A percentile compares a stretch with the other conserved stretches of the same genome.
Evolutionary conservation across 805 yeast genomes (phyloP).

Genomic region (Lipomyces mesembrius): DNA sequence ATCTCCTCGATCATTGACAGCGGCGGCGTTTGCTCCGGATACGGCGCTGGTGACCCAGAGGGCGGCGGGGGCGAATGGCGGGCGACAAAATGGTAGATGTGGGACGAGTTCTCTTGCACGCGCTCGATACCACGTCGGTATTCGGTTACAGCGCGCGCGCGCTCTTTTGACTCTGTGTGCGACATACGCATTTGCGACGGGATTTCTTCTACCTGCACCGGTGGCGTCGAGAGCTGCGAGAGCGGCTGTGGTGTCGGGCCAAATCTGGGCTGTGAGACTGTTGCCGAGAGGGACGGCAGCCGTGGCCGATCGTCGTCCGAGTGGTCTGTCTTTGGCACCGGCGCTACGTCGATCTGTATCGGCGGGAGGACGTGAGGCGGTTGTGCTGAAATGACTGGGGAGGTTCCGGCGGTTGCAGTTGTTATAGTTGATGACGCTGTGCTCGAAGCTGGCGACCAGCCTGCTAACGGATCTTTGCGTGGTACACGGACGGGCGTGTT

Average conservation of each 20-base stretch:
- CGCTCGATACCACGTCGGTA: constrained; percentile 24
- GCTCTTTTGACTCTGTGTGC: constrained; percentile 24
- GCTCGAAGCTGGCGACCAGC: constrained; percentile 1
- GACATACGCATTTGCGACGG: background rate
- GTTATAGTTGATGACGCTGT: constrained; percentile 10
- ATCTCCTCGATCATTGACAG: constrained; percentile 30
- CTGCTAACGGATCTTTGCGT: background rate
- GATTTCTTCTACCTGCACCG: background rate
- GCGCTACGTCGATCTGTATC: background rate
- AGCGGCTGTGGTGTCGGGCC: constrained; percentile 3
- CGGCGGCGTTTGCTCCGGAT: background rate
- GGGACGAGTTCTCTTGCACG: constrained; percentile 31
- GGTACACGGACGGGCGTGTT: background rate
- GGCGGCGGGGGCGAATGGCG: constrained; percentile 16
- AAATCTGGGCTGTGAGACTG: background rate
- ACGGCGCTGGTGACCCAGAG: background rate
- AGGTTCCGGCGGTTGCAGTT: constrained; percentile 6
- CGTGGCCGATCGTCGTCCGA: constrained; percentile 5
- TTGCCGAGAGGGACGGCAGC: constrained; percentile 1
- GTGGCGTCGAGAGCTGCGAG: background rate
- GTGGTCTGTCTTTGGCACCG: background rate
- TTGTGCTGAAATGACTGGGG: background rate
- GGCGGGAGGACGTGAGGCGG: constrained; percentile 5
- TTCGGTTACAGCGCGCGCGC: constrained; percentile 19
- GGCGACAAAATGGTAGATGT: constrained; percentile 32